Evolutionary conservation across 176 grass and related monocot species (phyloP).

Genomic region (Hsuehochloa calcarea): DNA sequence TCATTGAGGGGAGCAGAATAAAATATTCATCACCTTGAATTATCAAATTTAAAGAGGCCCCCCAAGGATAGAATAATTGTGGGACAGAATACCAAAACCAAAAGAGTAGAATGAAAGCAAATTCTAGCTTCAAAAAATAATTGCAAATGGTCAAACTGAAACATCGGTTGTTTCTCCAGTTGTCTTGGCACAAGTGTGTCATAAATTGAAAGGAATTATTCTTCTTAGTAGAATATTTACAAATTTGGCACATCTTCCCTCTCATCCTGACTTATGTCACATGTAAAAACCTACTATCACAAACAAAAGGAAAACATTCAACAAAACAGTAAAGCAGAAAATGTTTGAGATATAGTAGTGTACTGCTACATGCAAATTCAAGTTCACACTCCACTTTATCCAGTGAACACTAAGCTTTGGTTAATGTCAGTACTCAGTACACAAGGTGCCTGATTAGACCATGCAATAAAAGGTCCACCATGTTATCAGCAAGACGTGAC

Average conservation of each 20-base stretch:
- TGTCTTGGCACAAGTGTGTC: background rate
- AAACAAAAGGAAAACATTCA: background rate
- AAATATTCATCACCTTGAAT: background rate
- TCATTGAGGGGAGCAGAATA: background rate
- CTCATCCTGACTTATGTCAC: slow-evolving; percentile 4
- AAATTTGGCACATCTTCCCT: background rate
- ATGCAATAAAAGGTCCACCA: background rate
- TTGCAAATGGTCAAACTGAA: slow-evolving; percentile 6
- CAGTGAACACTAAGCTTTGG: background rate
- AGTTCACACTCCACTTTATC: slow-evolving; percentile 9
- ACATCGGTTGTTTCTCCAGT: background rate
- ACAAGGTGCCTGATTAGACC: background rate
- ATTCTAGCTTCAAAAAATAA: background rate
- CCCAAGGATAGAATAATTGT: background rate
- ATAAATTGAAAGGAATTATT: background rate
- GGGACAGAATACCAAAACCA: background rate
- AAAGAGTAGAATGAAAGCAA: background rate
- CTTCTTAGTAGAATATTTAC: background rate
- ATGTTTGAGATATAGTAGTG: background rate
- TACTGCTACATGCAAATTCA: background rate
- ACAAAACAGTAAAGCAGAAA: slow-evolving; percentile 12
- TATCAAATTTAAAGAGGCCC: slow-evolving; percentile 3
- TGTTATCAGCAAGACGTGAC: background rate
- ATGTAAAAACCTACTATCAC: background rate
- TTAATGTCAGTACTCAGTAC: background rate